Conservation (phyloP, 257 asterid genomes). For the Plantago elongata region DNA sequence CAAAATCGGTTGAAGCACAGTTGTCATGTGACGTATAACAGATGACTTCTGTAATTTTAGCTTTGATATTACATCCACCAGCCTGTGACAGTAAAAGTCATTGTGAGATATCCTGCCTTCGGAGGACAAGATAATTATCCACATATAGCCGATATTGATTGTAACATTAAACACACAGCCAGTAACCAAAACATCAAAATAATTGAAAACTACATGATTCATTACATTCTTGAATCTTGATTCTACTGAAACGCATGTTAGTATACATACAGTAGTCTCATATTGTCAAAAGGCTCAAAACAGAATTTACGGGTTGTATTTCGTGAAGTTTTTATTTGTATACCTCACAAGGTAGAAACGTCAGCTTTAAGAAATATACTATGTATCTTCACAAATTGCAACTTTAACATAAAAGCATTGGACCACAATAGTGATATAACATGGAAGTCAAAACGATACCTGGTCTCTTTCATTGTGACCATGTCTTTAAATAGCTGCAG, state of each 20-base stretch:
- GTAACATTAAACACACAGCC: not conserved
- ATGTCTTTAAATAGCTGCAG: slow-evolving; percentile 82
- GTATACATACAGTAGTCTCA: not conserved
- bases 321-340: slow-evolving; percentile 1
- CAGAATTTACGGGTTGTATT: not conserved
- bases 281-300: not conserved
- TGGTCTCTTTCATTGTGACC: slow-evolving; percentile 57
- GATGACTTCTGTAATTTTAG: slow-evolving; percentile 63
- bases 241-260: not conserved
- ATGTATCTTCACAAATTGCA: not conserved
- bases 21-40: slow-evolving; percentile 79
- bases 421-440: not conserved
- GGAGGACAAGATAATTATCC: not conserved
- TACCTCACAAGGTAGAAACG: slow-evolving; percentile 2
- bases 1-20: slow-evolving; percentile 75
- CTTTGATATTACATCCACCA: slow-evolving; percentile 74
- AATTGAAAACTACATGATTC: not conserved
- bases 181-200: not conserved
- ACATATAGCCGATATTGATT: not conserved
- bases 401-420: not conserved
- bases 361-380: slow-evolving; percentile 7
- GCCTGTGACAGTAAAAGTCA: slow-evolving; percentile 32
- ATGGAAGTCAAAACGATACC: slow-evolving; percentile 32
- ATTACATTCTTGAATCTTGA: not conserved
- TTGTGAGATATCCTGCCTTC: not conserved